These are phyloP conservation scores for Phytophthora foliorum DNA, from an alignment of 352 stramenopile species.

Conservation along the genomic window DNA sequence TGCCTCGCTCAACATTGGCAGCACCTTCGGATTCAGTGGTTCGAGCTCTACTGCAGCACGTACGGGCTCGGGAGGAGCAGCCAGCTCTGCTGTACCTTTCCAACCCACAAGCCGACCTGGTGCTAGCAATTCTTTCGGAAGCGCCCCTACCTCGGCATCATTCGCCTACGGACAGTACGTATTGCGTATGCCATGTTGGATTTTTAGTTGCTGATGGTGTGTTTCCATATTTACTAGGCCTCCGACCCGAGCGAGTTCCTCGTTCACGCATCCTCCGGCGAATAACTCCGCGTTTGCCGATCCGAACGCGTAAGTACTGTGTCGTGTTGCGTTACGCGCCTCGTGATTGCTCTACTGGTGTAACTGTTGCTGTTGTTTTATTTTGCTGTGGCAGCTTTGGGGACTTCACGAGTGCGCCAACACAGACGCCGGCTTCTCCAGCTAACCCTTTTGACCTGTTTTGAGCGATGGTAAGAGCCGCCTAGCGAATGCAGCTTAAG, in stretches of 20 bases:
- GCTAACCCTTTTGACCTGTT: slow-evolving; percentile 91
- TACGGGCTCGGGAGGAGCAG: slow-evolving; percentile 35
- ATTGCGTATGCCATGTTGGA: neutral
- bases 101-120: slow-evolving; percentile 14
- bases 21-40: slow-evolving; percentile 51
- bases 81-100: slow-evolving; percentile 36
- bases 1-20: slow-evolving; percentile 70
- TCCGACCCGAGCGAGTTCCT: slow-evolving; percentile 33
- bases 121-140: slow-evolving; percentile 38
- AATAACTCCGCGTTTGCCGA: slow-evolving; percentile 47
- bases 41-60: slow-evolving; percentile 23
- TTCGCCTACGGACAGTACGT: slow-evolving; percentile 54
- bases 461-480: slow-evolving; percentile 41
- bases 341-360: no score
- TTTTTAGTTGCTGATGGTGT: slow-evolving; percentile 19
- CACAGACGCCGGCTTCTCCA: slow-evolving; percentile 42
- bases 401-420: slow-evolving; percentile 54
- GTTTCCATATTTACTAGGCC: slow-evolving; percentile 17
- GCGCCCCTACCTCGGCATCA: slow-evolving; percentile 38
- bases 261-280: slow-evolving; percentile 51
- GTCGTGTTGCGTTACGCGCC: neutral
- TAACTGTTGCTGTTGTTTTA: slow-evolving; percentile 9
- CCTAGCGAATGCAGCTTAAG: slow-evolving; percentile 21
- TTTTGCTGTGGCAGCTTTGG: slow-evolving; percentile 49
- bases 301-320: slow-evolving; percentile 54